Evolutionary conservation across 2,329 filamentous ascomycete genomes (phyloP), one percentile per base, ranked within the genome.

Genomic region (Penicillium vulpinum): DNA sequence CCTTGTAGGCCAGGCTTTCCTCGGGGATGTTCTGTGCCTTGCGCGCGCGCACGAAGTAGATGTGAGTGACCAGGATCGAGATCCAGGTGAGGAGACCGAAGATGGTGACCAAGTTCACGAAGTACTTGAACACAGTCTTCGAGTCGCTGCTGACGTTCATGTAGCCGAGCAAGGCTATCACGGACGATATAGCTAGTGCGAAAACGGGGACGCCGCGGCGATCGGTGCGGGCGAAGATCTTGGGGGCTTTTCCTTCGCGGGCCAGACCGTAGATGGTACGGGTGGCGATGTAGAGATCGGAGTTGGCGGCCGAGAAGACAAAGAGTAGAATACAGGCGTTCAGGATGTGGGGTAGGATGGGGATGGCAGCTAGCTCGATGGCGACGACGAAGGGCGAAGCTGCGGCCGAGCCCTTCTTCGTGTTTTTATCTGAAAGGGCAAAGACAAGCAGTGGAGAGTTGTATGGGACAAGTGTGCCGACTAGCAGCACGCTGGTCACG

Each of bases 381-480:
- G 89, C 89, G 11, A 90, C 86, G 52, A 92, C 89, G 67, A 92
- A 92, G 5, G 89, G 89, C 4, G 86, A 88, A 2, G 87, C 86
- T 15, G 82, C 82, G 45, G 87, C 85, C 50, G 81, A 76, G 22
- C 76, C 79, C 55, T 77, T 78, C 18, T 75, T 61, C 36, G 22
- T 35, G 41, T 52, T 52, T 9, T 18, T 11, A 1, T 39, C 35
- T 18, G 74, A 65, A 16, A 65, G 68, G 51, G 75, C 73, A 61
- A 87, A 86, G 22, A 77, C 74, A 5, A 91, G 85, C 0, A 83
- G 73, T 0, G 61, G 0, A 38, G 83, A 84, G 79, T 92, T 77
- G 79, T 89, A 92, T 1, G 88, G 88, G 4, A 93, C 87, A 50
- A 88, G 81, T 82, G 91, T 90, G 68, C 89, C 89, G 53, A 93